A percentile compares a stretch with the other conserved stretches of the same genome.
These are phyloP conservation scores for Pachyrhizus erosus DNA, from an alignment of 306 rosid species.

Conservation along the genomic window DNA sequence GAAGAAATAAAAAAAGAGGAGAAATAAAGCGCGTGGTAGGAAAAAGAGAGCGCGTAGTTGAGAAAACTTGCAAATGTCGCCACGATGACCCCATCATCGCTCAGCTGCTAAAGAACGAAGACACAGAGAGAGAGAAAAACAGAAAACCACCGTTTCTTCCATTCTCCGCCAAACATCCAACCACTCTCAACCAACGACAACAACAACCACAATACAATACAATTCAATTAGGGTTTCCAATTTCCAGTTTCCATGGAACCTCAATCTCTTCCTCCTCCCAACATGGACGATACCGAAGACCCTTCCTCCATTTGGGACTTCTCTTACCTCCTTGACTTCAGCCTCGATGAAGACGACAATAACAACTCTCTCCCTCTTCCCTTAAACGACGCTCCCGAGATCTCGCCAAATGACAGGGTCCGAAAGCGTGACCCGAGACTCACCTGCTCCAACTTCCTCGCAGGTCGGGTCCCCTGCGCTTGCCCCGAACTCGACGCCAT, in stretches of 20 bases:
- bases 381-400: neutral
- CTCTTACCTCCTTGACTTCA: constrained; percentile 45
- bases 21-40: neutral
- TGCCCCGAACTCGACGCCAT: constrained; percentile 87
- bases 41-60: neutral
- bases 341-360: constrained; percentile 30
- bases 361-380: neutral
- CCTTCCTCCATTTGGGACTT: constrained; percentile 50
- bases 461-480: constrained; percentile 93
- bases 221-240: neutral
- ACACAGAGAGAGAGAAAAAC: neutral
- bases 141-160: constrained; percentile 12
- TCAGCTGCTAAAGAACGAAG: no score
- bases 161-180: constrained; percentile 47
- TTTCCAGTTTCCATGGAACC: constrained; percentile 28
- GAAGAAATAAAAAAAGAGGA: no score
- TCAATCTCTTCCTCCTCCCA: neutral
- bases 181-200: neutral
- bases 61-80: constrained; percentile 39
- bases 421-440: constrained; percentile 95
- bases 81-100: constrained; percentile 29
- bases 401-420: constrained; percentile 39
- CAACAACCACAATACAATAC: neutral
- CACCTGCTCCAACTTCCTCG: constrained; percentile 79
- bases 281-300: constrained; percentile 44